Evolutionary conservation across 1,284 basidiomycete species (phyloP).

Genomic region (Naganishia liquefaciens): DNA sequence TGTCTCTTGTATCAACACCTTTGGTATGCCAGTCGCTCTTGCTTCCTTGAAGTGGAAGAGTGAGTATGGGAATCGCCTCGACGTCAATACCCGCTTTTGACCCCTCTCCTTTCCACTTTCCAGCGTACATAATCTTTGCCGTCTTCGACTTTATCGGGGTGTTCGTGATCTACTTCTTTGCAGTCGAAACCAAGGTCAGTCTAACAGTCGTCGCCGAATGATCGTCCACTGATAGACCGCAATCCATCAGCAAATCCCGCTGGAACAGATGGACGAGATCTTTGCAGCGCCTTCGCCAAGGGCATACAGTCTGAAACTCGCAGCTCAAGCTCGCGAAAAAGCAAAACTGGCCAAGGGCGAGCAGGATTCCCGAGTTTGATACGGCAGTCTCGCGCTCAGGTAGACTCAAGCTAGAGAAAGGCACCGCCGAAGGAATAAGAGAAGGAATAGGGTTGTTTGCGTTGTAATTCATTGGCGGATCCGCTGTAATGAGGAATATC

Average conservation of each 20-base stretch:
- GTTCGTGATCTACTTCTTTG: slow-evolving; percentile 61
- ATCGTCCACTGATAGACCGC: not conserved
- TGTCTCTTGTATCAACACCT: slow-evolving; percentile 32
- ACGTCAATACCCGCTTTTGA: not conserved
- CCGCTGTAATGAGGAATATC: too few relatives aligned
- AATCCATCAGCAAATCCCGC: slow-evolving; percentile 53
- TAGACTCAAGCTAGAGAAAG: too few relatives aligned
- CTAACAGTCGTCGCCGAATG: not conserved
- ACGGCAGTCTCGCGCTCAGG: not conserved
- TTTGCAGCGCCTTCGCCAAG: slow-evolving; percentile 59
- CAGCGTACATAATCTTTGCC: slow-evolving; percentile 61
- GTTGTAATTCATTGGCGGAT: not conserved
- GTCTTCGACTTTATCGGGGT: slow-evolving; percentile 62
- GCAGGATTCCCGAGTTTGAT: slow-evolving; percentile 1
- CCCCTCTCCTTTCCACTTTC: not conserved
- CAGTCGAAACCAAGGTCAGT: slow-evolving; percentile 57
- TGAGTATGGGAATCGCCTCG: slow-evolving; percentile 30
- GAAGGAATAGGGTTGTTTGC: not conserved
- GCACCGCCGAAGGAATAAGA: not conserved
- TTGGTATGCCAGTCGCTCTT: slow-evolving; percentile 42
- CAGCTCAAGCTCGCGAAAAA: slow-evolving; percentile 21
- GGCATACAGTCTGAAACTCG: slow-evolving; percentile 52
- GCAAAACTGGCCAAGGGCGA: slow-evolving; percentile 10
- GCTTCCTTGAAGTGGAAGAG: slow-evolving; percentile 40
- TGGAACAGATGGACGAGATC: slow-evolving; percentile 62